Evolutionary conservation across 164 flowering plant species (phyloP).

Genomic region (Vitis amurensis): DNA sequence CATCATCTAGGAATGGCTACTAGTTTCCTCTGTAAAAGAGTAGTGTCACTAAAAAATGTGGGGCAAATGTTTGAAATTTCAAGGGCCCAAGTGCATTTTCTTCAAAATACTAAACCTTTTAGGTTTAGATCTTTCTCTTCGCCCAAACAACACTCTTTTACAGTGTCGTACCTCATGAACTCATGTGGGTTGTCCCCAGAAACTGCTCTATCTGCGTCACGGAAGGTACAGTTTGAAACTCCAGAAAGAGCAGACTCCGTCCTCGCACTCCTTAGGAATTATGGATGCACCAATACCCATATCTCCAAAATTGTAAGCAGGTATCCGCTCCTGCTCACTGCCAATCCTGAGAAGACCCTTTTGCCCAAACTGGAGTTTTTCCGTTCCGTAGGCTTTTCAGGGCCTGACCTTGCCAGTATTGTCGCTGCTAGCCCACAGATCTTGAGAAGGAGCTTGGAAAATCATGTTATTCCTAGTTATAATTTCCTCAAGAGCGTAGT

Average conservation of each 20-base stretch:
- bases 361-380: slow-evolving; percentile 42
- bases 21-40: too few relatives aligned
- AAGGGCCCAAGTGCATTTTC: too few relatives aligned
- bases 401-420: slow-evolving; percentile 8
- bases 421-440: slow-evolving; percentile 7
- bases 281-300: slow-evolving; percentile 20
- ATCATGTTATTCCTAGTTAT: slow-evolving; percentile 21
- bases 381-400: slow-evolving; percentile 22
- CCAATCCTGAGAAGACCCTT: slow-evolving; percentile 25
- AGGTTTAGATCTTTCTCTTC: too few relatives aligned
- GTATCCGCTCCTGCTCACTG: slow-evolving; percentile 19
- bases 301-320: slow-evolving; percentile 17
- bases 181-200: slow-evolving; percentile 32
- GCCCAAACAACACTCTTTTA: neutral
- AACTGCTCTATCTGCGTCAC: slow-evolving; percentile 15
- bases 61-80: too few relatives aligned
- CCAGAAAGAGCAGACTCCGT: slow-evolving; percentile 21
- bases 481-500: slow-evolving; percentile 17
- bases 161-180: slow-evolving; percentile 29
- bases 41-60: too few relatives aligned
- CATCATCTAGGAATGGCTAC: too few relatives aligned
- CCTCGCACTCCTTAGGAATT: slow-evolving; percentile 11
- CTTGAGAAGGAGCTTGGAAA: slow-evolving; percentile 24
- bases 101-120: too few relatives aligned
- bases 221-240: slow-evolving; percentile 9